Conservation (phyloP, 2,329 filamentous ascomycete species). For the Bipolaris sorokiniana region DNA sequence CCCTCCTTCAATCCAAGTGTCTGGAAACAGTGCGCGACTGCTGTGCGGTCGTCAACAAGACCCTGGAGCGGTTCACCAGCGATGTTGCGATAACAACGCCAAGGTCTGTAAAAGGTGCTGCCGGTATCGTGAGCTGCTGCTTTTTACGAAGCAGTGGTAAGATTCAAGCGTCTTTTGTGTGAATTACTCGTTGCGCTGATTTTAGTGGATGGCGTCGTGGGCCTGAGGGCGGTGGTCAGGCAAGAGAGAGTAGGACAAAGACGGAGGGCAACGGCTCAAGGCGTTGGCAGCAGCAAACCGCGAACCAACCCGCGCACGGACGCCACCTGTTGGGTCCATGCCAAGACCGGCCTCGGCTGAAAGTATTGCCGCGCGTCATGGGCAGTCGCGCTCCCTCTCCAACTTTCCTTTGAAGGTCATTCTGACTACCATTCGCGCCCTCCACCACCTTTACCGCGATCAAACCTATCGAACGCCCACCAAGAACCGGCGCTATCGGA, state of each 20-base stretch:
- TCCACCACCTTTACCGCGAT: conserved; percentile 3
- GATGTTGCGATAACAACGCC: conserved; percentile 1
- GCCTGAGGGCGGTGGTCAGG: conserved; percentile 14
- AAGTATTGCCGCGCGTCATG: conserved; percentile 31
- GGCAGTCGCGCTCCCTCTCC: conserved; percentile 27
- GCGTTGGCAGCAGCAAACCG: conserved; percentile 10
- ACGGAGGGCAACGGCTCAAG: conserved; percentile 2
- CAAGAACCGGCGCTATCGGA: not conserved
- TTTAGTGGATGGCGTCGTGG: not conserved
- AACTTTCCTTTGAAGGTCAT: conserved; percentile 19
- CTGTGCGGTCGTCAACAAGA: conserved; percentile 16
- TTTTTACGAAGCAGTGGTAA: not conserved
- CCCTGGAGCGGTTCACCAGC: conserved; percentile 2
- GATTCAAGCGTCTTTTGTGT: not conserved
- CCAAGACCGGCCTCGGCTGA: conserved; percentile 24
- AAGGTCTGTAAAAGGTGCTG: conserved; percentile 1
- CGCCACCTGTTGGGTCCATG: not conserved
- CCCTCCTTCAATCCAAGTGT: conserved; percentile 39
- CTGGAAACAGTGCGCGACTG: conserved; percentile 26
- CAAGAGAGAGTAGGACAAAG: conserved; percentile 13
- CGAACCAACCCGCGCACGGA: conserved; percentile 9
- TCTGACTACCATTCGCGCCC: conserved; percentile 13
- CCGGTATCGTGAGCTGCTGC: not conserved
- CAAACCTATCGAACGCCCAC: not conserved
- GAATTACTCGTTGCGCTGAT: not conserved